A percentile compares a stretch with the other conserved stretches of the same genome.
phyloP scores from a whole-genome alignment of 2,329 filamentous ascomycete genomes.

The Pezicula rhizophila region DNA sequence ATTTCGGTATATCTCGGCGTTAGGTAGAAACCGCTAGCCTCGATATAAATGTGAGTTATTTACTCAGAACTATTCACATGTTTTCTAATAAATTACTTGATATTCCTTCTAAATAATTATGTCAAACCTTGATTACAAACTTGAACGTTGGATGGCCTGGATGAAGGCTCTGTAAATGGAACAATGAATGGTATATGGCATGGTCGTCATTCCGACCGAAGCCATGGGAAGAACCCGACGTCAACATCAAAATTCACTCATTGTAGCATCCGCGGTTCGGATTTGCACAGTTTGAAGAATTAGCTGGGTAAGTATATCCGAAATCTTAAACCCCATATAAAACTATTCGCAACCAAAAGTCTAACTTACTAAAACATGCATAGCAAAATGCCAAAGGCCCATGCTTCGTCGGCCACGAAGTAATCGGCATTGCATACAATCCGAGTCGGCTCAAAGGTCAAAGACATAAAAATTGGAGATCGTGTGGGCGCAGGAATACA shows the following conservation, averaged over 20 bases:
- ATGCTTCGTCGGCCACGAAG: constrained; percentile 51
- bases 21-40: no score
- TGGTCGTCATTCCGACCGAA: constrained; percentile 48
- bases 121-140: no score
- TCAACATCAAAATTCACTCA: constrained; percentile 85
- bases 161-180: no score
- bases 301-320: constrained; percentile 35
- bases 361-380: no score
- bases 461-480: constrained; percentile 45
- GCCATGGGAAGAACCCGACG: constrained; percentile 79
- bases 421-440: constrained; percentile 63
- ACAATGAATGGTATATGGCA: no score
- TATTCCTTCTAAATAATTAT: no score
- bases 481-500: constrained; percentile 51
- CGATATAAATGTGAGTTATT: no score
- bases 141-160: no score
- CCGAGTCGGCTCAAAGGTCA: constrained; percentile 61
- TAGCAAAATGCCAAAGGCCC: constrained; percentile 21
- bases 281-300: constrained; percentile 64
- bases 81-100: no score
- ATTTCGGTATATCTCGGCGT: no score
- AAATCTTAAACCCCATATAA: constrained; percentile 4
- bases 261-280: constrained; percentile 70
- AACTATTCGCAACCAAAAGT: constrained; percentile 30
- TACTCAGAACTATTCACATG: no score